Evolutionary conservation across 169 alveolate genomes (phyloP).

Genomic region (Plasmodium vivax): DNA sequence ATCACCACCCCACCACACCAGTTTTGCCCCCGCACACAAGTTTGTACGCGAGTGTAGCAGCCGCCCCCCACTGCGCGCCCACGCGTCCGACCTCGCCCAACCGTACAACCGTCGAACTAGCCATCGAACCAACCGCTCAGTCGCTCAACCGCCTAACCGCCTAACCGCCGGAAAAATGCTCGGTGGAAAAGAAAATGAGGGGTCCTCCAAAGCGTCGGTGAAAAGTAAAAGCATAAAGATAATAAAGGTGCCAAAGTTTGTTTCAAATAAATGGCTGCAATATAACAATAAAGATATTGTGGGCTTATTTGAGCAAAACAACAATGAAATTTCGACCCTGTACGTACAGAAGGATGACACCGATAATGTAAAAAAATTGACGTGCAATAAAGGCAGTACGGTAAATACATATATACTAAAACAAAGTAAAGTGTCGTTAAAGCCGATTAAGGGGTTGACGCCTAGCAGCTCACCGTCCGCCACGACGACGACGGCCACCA

Average conservation of each 20-base stretch:
- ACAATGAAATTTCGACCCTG: conserved; percentile 29
- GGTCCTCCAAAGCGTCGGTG: conserved; percentile 8
- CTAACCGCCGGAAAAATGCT: conserved; percentile 12
- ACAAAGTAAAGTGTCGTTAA: conserved; percentile 28
- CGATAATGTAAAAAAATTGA: conserved; percentile 59
- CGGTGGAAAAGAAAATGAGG: conserved; percentile 28
- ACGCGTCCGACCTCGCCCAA: not conserved
- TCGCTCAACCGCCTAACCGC: no score
- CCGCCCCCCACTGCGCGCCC: not conserved
- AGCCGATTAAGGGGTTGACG: conserved; percentile 7
- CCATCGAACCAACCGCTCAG: no score
- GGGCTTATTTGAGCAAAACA: conserved; percentile 49
- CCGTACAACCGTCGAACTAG: not conserved
- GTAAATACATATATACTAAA: conserved; percentile 63
- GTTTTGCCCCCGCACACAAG: not conserved
- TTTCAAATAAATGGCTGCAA: conserved; percentile 63
- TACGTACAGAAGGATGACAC: conserved; percentile 63
- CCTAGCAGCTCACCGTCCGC: not conserved
- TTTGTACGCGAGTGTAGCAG: not conserved
- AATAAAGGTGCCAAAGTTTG: conserved; percentile 71
- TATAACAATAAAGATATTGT: conserved; percentile 65
- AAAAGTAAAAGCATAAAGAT: conserved; percentile 49
- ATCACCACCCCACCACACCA: not conserved
- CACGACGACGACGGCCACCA: not conserved
- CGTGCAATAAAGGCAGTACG: conserved; percentile 61